phyloP scores from a whole-genome alignment of 306 rosid species.

The Pyrus pyrifolia region DNA sequence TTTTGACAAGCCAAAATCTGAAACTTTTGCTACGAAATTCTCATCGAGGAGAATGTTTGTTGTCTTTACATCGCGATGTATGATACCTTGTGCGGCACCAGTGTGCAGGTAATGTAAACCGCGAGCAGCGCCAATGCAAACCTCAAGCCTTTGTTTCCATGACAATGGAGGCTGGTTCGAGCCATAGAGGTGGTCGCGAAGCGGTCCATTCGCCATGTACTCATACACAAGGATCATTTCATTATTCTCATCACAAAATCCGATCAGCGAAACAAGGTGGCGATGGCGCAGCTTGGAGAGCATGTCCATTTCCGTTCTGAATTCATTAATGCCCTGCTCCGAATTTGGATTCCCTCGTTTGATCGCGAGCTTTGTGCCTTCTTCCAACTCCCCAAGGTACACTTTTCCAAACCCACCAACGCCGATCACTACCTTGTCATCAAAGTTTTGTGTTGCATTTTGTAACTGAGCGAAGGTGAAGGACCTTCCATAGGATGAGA shows the following conservation, averaged over 20 bases:
- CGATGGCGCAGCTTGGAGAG: constrained; percentile 81
- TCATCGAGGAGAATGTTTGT: constrained; percentile 82
- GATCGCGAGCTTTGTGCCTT: constrained; percentile 62
- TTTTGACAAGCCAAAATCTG: constrained; percentile 85
- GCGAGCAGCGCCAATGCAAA: constrained; percentile 81
- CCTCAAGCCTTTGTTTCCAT: constrained; percentile 78
- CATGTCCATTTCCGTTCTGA: constrained; percentile 69
- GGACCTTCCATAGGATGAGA: constrained; percentile 32
- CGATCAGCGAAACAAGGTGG: constrained; percentile 77
- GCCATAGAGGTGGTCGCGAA: constrained; percentile 70
- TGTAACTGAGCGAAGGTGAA: constrained; percentile 50
- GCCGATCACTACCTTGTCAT: constrained; percentile 63
- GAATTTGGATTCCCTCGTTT: constrained; percentile 66
- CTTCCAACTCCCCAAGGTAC: constrained; percentile 57
- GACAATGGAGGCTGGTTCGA: constrained; percentile 43
- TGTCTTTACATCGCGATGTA: constrained; percentile 83
- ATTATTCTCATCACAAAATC: constrained; percentile 64
- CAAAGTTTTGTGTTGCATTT: constrained; percentile 53
- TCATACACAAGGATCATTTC: constrained; percentile 91
- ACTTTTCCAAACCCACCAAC: constrained; percentile 90
- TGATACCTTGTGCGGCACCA: constrained; percentile 68
- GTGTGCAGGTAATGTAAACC: constrained; percentile 90
- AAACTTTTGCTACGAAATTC: constrained; percentile 61
- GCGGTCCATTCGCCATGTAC: constrained; percentile 77
- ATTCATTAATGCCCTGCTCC: constrained; percentile 76